Evolutionary conservation across 169 alveolate genomes (phyloP), one percentile per base, ranked within the genome.

Genomic region (Plasmodium yoelii): DNA sequence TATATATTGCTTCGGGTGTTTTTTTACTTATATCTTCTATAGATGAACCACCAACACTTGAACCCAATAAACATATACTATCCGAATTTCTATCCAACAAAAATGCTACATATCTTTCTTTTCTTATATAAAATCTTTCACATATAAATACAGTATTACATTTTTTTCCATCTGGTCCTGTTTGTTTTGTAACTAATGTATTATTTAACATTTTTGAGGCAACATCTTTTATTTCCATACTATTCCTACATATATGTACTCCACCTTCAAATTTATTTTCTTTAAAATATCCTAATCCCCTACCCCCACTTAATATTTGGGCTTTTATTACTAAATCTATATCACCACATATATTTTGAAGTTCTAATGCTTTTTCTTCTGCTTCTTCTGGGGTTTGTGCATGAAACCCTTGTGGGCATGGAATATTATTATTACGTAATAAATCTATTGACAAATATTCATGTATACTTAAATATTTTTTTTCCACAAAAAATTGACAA

Each of bases 101-200:
- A 57, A 98, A 93, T 53, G 99, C 97, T 51, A 98, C 77, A 90
- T 98, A 98, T 86, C 96, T 77, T 93, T 98, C 99, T 57, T 92
- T 93, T 42, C 90, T 89, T 47, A 97, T 84, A 57, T 74, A 73
- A 59, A 96, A 63, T 60, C 94, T 93, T 87, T 96, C 97, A 8
- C 96, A 96, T 44, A 97, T 90, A 69, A 95, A 90, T 51, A 97
- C 97, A 49, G 94, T 91, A 63, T 95, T 93, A 73, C 97, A 94
- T 57, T 90, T 90, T 63, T 93, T 63, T n/a, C 99, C 99, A 49
- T 87, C 73, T 5, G 75, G 89, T 8, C 97, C 98, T 8, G 98
- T 96, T 75, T 97, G 96, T 70, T 97, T 96, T 3, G 98, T 97
- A 9, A 95, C 94, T 55, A 97, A 88, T 13, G 93, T 87, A 53